phyloP scores from a whole-genome alignment of 2,329 filamentous ascomycete species.

The Pseudocercospora cruenta region DNA sequence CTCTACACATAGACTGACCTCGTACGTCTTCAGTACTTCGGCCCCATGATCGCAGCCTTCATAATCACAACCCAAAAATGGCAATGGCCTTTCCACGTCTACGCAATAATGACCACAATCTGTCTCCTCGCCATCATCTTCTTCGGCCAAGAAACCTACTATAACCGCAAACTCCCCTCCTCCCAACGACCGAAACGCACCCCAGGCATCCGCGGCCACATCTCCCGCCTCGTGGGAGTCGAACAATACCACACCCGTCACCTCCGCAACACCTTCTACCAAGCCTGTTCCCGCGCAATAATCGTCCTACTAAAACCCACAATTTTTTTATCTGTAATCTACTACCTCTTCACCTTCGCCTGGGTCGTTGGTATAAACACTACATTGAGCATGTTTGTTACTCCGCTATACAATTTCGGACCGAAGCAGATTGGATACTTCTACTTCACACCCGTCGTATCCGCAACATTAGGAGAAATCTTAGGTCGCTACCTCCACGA shows the following conservation, averaged over 20 bases:
- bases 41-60: constrained; percentile 22
- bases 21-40: constrained; percentile 7
- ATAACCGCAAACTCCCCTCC: constrained; percentile 11
- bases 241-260: constrained; percentile 17
- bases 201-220: constrained; percentile 21
- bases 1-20: not conserved
- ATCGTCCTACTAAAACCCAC: constrained; percentile 15
- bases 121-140: constrained; percentile 17
- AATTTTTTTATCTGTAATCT: constrained; percentile 12
- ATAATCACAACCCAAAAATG: constrained; percentile 23
- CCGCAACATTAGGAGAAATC: constrained; percentile 31
- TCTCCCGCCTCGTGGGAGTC: constrained; percentile 20
- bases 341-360: constrained; percentile 26
- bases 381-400: constrained; percentile 28
- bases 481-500: constrained; percentile 38
- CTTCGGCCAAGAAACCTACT: constrained; percentile 22
- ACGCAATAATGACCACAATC: constrained; percentile 13
- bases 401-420: constrained; percentile 26
- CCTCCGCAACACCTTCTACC: constrained; percentile 13
- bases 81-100: constrained; percentile 23
- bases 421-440: constrained; percentile 23
- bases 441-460: constrained; percentile 39
- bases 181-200: constrained; percentile 14
- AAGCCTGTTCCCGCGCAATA: constrained; percentile 17
- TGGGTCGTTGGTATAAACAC: constrained; percentile 35